These are phyloP conservation scores for Ascocoryne sarcoides DNA, from an alignment of 2,329 filamentous ascomycete species.

Conservation along the genomic window DNA sequence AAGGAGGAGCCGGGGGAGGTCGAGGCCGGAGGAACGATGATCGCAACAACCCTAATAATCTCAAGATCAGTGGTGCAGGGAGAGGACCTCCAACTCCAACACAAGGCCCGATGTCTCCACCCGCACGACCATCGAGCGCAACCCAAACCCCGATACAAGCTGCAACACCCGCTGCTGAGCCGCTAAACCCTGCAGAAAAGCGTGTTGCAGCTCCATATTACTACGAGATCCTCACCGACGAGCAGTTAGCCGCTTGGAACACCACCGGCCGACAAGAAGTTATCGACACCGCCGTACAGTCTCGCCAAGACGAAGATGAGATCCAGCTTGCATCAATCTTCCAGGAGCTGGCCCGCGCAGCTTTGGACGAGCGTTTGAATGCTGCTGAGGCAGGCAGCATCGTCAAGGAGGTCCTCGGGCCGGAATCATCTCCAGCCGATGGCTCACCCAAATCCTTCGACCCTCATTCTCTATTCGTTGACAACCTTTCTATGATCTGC, in stretches of 20 bases:
- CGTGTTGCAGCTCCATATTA: conserved; percentile 40
- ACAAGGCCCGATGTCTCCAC: conserved; percentile 28
- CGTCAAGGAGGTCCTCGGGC: conserved; percentile 64
- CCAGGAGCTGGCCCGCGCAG: conserved; percentile 75
- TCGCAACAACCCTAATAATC: conserved; percentile 25
- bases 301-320: conserved; percentile 58
- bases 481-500: conserved; percentile 70
- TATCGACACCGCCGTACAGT: conserved; percentile 54
- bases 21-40: conserved; percentile 23
- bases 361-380: conserved; percentile 59
- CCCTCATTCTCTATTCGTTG: conserved; percentile 65
- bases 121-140: conserved; percentile 22
- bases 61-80: conserved; percentile 14
- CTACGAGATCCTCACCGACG: conserved; percentile 69
- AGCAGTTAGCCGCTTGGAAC: conserved; percentile 59
- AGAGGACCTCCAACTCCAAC: conserved; percentile 26
- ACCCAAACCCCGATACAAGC: conserved; percentile 22
- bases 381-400: conserved; percentile 61
- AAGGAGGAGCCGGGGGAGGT: conserved; percentile 27
- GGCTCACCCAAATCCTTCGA: conserved; percentile 46
- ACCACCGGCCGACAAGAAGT: conserved; percentile 58
- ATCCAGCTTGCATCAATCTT: conserved; percentile 64
- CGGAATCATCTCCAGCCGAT: conserved; percentile 40
- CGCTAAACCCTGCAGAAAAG: conserved; percentile 25
- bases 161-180: conserved; percentile 15